Evolutionary conservation across 257 asterid genomes (phyloP).

Genomic region (Fraxinus americana): DNA sequence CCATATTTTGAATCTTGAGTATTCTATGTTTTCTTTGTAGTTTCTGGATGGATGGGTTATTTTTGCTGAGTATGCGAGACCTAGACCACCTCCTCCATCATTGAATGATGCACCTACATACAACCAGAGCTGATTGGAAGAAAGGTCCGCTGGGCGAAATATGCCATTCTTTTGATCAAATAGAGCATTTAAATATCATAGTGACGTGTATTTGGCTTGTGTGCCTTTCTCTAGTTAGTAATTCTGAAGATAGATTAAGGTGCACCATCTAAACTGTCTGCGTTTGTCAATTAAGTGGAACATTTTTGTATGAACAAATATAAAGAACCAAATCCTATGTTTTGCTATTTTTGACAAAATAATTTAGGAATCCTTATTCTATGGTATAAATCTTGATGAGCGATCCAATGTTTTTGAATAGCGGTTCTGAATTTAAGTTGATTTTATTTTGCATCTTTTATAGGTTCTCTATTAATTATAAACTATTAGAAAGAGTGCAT

Average conservation of each 20-base stretch:
- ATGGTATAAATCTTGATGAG: too few relatives aligned
- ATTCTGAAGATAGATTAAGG: too few relatives aligned
- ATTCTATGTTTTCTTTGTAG: slow-evolving; percentile 28
- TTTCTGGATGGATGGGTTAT: slow-evolving; percentile 76
- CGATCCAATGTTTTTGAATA: too few relatives aligned
- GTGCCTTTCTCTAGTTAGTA: too few relatives aligned
- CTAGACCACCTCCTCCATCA: slow-evolving; percentile 48
- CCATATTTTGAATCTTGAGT: background rate
- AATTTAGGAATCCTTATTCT: too few relatives aligned
- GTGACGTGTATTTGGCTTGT: too few relatives aligned
- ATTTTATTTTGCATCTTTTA: too few relatives aligned
- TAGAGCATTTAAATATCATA: background rate
- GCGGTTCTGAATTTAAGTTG: too few relatives aligned
- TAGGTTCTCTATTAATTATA: too few relatives aligned
- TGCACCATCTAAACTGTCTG: background rate
- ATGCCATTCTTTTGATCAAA: slow-evolving; percentile 14
- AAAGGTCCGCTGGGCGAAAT: background rate
- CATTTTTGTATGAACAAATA: background rate
- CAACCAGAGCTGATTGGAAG: slow-evolving; percentile 23
- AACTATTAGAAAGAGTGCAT: too few relatives aligned
- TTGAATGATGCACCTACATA: slow-evolving; percentile 27
- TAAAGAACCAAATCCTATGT: too few relatives aligned
- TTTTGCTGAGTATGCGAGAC: slow-evolving; percentile 66
- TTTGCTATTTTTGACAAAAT: too few relatives aligned
- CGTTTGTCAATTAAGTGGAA: background rate